Evolutionary conservation across 2,329 filamentous ascomycete species (phyloP).

Genomic region (Paracamarosporium sp.): DNA sequence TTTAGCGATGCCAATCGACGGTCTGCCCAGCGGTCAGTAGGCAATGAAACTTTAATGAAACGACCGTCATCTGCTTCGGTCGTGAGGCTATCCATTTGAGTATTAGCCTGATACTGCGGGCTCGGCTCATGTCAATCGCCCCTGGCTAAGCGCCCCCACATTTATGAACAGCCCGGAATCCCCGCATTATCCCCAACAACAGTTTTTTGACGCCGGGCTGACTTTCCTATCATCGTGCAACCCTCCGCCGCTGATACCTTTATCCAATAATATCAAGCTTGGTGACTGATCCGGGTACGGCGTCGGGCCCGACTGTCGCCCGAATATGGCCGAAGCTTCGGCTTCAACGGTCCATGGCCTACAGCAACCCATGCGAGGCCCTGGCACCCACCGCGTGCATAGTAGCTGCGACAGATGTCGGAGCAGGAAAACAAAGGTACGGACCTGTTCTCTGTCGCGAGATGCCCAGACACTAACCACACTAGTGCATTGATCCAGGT

Average conservation of each 20-base stretch:
- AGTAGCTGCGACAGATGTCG: slow-evolving; percentile 47
- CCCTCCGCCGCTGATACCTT: slow-evolving; percentile 15
- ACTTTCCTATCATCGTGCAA: slow-evolving; percentile 18
- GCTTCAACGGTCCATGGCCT: slow-evolving; percentile 14
- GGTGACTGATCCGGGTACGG: slow-evolving; percentile 5
- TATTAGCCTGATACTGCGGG: slow-evolving; percentile 7
- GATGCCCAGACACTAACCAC: slow-evolving; percentile 31
- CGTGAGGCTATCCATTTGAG: neutral
- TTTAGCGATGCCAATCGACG: neutral
- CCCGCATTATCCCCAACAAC: slow-evolving; percentile 23
- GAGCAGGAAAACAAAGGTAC: slow-evolving; percentile 47
- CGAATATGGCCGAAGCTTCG: slow-evolving; percentile 35
- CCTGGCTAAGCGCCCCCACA: slow-evolving; percentile 28
- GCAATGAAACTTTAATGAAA: slow-evolving; percentile 7
- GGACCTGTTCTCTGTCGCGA: slow-evolving; percentile 5
- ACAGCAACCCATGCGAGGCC: slow-evolving; percentile 25
- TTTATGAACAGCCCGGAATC: slow-evolving; percentile 14
- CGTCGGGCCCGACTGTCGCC: slow-evolving; percentile 10
- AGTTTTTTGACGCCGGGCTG: slow-evolving; percentile 11
- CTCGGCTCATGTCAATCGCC: slow-evolving; percentile 4
- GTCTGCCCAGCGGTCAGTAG: neutral
- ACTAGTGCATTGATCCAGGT: slow-evolving; percentile 49
- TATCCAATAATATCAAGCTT: slow-evolving; percentile 28
- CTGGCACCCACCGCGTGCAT: slow-evolving; percentile 42
- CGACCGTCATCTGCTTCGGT: neutral